phyloP scores from a whole-genome alignment of 2,329 filamentous ascomycete species.

The Pyricularia pennisetigena region DNA sequence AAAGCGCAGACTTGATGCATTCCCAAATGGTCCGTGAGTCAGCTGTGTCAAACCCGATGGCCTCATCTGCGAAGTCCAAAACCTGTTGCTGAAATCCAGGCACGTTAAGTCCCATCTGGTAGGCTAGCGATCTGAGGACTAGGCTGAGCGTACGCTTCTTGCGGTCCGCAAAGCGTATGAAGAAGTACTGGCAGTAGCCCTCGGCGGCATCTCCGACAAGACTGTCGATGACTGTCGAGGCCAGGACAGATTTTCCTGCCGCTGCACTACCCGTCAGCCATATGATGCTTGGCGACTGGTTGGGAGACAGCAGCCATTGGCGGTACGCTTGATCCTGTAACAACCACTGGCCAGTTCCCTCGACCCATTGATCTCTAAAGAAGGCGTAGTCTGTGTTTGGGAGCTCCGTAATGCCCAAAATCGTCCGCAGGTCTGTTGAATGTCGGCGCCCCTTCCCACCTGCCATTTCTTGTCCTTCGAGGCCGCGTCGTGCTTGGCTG shows the following conservation, averaged over 20 bases:
- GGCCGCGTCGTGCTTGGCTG: background rate
- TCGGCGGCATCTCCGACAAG: background rate
- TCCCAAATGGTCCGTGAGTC: background rate
- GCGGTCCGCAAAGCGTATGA: background rate
- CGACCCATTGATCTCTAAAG: background rate
- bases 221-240: conserved; percentile 1
- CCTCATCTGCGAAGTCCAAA: background rate
- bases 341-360: conserved; percentile 6
- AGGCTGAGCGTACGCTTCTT: background rate
- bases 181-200: conserved; percentile 2
- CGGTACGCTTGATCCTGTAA: background rate
- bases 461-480: background rate
- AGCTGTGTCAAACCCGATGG: background rate
- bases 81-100: background rate
- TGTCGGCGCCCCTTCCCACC: background rate
- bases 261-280: conserved; percentile 3
- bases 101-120: conserved; percentile 1
- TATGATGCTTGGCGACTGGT: background rate
- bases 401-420: background rate
- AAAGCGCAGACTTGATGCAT: background rate
- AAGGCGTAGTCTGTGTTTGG: conserved; percentile 2
- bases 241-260: conserved; percentile 4
- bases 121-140: background rate
- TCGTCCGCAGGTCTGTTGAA: background rate
- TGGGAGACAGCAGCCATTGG: background rate